Conservation (phyloP, 768 basidiomycete species). For the Serendipita indica region DNA sequence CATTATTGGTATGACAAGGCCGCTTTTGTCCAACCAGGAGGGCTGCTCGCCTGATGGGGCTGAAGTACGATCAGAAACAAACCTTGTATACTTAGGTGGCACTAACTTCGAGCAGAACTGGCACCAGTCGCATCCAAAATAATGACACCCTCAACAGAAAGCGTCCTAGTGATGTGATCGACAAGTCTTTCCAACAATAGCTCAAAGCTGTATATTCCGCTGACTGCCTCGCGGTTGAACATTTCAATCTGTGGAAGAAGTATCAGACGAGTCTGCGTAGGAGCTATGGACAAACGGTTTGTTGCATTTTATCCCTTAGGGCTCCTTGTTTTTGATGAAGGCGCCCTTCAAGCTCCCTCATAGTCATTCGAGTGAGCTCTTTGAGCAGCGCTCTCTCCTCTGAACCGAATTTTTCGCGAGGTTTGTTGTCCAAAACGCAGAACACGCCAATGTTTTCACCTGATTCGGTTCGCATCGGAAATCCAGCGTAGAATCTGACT, state of each 20-base stretch:
- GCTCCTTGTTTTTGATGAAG: background rate
- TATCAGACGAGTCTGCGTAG: background rate
- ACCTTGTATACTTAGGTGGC: background rate
- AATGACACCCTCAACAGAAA: background rate
- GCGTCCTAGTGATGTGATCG: background rate
- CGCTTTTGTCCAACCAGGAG: background rate
- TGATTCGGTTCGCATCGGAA: slow-evolving; percentile 75
- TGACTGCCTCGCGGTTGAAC: slow-evolving; percentile 4
- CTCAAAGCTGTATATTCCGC: background rate
- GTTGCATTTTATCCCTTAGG: slow-evolving; percentile 1
- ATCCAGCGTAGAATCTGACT: slow-evolving; percentile 83
- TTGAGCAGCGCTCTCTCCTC: background rate
- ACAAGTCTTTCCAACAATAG: background rate
- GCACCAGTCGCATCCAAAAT: background rate
- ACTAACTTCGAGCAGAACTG: background rate
- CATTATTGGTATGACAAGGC: background rate
- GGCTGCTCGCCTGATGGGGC: background rate
- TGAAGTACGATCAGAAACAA: background rate
- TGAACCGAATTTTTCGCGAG: background rate
- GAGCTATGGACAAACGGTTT: background rate
- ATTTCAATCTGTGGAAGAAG: background rate
- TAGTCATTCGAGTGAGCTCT: background rate
- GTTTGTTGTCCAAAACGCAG: slow-evolving; percentile 2
- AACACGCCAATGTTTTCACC: slow-evolving; percentile 66
- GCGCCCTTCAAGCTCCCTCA: background rate